Base-by-base conservation (phyloP, 768 basidiomycete genomes). In the Heimioporus sp. region DNA sequence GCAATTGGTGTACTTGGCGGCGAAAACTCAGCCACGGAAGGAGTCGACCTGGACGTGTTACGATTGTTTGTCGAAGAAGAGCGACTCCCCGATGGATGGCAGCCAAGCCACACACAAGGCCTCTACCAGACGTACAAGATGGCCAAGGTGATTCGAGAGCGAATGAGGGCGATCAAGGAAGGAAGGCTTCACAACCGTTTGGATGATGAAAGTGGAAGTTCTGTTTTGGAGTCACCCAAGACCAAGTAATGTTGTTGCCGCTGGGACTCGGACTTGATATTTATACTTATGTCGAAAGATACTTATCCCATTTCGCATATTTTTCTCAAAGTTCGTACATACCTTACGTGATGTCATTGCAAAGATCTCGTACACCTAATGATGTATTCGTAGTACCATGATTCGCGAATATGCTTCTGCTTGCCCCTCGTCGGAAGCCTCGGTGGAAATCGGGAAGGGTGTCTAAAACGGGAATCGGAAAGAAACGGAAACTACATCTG, bases 11-110 rank as follows among this genome's bases (percentile, higher is more conserved):
- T 86, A 7, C 37, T 68, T 3, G 67, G 70, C 12, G 69, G 68
- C 8, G 68, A 63, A n/a, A 68, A 68, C 10, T 69, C 67, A 5
- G 60, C 48, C 3, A 73, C 71, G 32, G 62, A 70, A 1, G 81
- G 81, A 0, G 60, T 80, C 6, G 76, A 77, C 0, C 60, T 76
- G 34, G 73, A 78, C 32, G 74, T 76, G 65, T 59, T 84, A 21
- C 64, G 72, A 16, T 60, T 64, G 5, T 86, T 83, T 83, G 70
- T 83, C 24, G 58, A 64, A 10, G 55, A 80, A 31, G 83, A 82
- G 57, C 71, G 78, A 8, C 55, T 86, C 12, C 83, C 84, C 1
- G 64, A 65, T 4, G 59, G 50, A 15, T 75, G 73, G 73, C 46
- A 43, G 34, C 70, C 70, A 3, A 42, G 46, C 37, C 72, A 72